Conservation (phyloP, 208 protist species). For the Angomonas ambiguus region DNA sequence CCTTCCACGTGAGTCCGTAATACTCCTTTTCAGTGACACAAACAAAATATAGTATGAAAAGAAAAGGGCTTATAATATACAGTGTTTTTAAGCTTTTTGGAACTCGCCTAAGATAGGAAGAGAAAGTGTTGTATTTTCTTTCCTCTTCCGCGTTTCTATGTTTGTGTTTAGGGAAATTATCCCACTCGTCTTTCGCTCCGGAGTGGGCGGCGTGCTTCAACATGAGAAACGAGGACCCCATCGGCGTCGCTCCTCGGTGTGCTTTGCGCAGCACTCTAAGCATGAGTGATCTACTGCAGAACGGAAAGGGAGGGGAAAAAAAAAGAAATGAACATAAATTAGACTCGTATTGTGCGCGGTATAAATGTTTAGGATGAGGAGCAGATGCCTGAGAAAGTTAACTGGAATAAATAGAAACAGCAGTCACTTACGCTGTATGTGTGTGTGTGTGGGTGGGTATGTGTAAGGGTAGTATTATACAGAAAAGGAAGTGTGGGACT, state of each 20-base stretch:
- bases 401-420: no score
- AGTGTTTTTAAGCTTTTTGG: neutral
- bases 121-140: neutral
- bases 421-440: no score
- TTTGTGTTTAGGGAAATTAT: neutral
- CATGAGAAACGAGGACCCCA: no score
- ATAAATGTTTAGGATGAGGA: no score
- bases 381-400: no score
- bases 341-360: no score
- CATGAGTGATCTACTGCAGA: neutral
- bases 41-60: neutral
- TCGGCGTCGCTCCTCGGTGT: no score
- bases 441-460: neutral
- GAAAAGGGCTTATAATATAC: neutral
- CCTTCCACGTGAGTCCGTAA: slow-evolving; percentile 1
- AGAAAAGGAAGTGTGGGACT: neutral
- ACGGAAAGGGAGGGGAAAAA: neutral
- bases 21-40: neutral
- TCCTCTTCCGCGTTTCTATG: neutral
- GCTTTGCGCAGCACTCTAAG: no score
- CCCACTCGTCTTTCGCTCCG: neutral
- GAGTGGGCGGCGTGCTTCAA: neutral
- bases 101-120: neutral
- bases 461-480: neutral
- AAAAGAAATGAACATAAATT: neutral